Base-by-base conservation (phyloP, 306 rosid genomes). In the Notholithocarpus densiflorus region DNA sequence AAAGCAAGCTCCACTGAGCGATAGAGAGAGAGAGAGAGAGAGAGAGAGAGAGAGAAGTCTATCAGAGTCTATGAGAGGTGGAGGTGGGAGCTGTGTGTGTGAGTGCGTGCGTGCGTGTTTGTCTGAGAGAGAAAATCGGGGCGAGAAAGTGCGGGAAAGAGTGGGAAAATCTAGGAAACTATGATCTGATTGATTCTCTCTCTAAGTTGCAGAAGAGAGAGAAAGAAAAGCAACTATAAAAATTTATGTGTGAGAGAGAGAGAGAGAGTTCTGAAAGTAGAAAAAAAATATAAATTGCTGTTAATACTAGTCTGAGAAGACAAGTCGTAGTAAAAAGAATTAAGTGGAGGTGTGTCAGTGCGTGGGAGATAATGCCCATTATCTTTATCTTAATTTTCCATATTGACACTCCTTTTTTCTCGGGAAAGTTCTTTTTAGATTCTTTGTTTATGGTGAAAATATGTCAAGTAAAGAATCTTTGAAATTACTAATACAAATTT, bases 111-210 rank as follows among this genome's bases (percentile, higher is more conserved):
- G 37, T 14, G 9, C 71, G 26, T 9, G 72, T 34, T 66, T 52
- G 83, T 71, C 71, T 83, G 83, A 64, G 83, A 70, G 76, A 81
- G 85, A 82, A 66, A 88, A 82, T 80, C 88, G 21, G 76, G 78
- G 84, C 31, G 66, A 82, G 86, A 82, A 82, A 93, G 89, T 88
- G 90, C 89, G 83, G 84, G 85, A 79, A 74, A 83, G 64, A 83
- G 86, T 82, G 89, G 86, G 89, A 86, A 87, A 87, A 80, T 82
- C 83, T 77, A 87, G 83, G 82, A 75, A 86, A 86, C 75, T 82
- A 82, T 87, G 97, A 90, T 94, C 94, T 85, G 90, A 76, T 62
- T 64, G 72, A 34, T 68, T 34, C 72, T 68, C 76, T 83, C 85
- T 68, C 76, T 83, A 84, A 83, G 91, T 86, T 85, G 91, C 91